Base-by-base conservation (phyloP, 73 alveolate genomes). In the Paramecium tetraurelia region DNA sequence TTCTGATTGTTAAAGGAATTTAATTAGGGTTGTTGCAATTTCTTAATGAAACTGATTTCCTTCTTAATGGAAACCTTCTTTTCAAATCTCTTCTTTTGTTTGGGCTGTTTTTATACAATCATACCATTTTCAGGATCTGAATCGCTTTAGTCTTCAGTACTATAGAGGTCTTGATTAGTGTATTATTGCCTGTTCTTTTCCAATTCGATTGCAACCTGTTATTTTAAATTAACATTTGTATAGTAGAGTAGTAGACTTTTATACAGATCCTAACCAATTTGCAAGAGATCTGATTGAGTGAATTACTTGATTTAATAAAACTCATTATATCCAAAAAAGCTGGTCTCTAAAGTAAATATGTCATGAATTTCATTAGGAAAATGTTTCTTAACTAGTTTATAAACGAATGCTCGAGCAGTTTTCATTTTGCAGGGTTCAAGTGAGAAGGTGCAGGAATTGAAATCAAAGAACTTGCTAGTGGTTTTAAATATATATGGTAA, bases 331-430 rank as follows among this genome's bases (percentile, higher is more conserved):
- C 95, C 95, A 84, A 83, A 85, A 35, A 92, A 84, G 10, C 93
- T 75, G 16, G 90, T 59, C 41, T 92, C 95, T 14, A 92, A 43
- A 18, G 95, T 92, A 27, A 92, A 92, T n/a, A 76, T 41, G 29
- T 92, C 88, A 27, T 63, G 84, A 11, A 63, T 63, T 63, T 63
- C 24, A 27, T 89, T 31, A 38, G 69, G 44, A 27, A 10, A 20
- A 80, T 80, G 22, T 80, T 41, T 80, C 31, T 22, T 22, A 46
- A 27, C 86, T 36, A 72, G 20, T 7, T 80, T 80, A 80, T 6
- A 80, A 4, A 77, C 71, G 3, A 50, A 44, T 0, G 89, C 93
- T 58, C 95, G 36, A 33, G 95, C 95, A 58, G 95, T 92, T 41
- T 72, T 85, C 95, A 58, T 38, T 59, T 92, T 92, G 58, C 68